Base-by-base conservation (phyloP, 2,329 filamentous ascomycete species). In the Aspergillus unguis region DNA sequence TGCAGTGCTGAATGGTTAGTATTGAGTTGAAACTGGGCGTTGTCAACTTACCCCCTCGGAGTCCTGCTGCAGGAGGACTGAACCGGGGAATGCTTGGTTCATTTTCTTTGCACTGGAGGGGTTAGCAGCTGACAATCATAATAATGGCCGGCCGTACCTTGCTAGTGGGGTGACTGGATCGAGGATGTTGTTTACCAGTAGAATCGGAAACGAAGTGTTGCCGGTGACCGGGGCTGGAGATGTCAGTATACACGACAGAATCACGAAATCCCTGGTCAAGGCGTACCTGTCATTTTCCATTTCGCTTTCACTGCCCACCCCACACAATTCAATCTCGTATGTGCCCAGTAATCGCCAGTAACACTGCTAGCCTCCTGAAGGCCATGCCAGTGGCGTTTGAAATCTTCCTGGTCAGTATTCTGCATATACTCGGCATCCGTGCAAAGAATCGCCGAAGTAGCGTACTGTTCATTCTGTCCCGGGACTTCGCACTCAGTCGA, bases 101-200 rank as follows among this genome's bases (percentile, higher is more conserved):
- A 75, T 74, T 29, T 65, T 66, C 32, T 67, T 55, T 23, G 67
- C 67, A 50, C 67, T 68, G 36, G n/a, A n/a, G 29, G 7, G 2
- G 26, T 61, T 44, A 62, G 56, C n/a, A 43, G 17, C 17, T 17
- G 17, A 17, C 17, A 17, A 17, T 17, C 17, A 17, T 17, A 17
- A 17, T 1, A 17, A 10, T 23, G 28, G 31, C 25, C n/a, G 37
- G 9, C n/a, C 53, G 23, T 57, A 68, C 67, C 60, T 71, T 23
- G 58, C 53, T 44, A 85, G 65, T 3, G 82, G 82, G 0, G 82
- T 85, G 1, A 85, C 80, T 0, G 84, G 83, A 52, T 85, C 83
- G 10, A 79, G 72, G 0, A 77, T 79, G 60, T 81, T 84, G 33
- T 77, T 78, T 9, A 84, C 68, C 61, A 83, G 80, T 5, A 85